phyloP scores from a whole-genome alignment of 73 alveolate genomes.

The Uronychia setigera region DNA sequence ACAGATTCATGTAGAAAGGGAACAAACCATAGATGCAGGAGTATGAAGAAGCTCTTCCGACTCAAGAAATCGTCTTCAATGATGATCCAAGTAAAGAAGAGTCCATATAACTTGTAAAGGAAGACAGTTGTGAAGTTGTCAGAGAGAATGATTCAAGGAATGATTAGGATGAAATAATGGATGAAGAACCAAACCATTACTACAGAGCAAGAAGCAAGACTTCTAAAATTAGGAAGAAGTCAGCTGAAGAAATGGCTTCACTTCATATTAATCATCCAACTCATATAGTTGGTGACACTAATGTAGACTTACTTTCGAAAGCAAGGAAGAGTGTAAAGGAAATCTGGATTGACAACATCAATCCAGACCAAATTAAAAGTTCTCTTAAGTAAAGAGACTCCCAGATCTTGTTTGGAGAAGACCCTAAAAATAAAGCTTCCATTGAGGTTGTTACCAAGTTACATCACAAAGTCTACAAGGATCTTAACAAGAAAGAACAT shows the following conservation, averaged over 20 bases:
- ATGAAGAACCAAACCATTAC: neutral
- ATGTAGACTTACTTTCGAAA: neutral
- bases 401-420: neutral
- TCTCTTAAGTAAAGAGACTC: neutral
- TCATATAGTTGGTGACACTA: neutral
- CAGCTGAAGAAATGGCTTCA: neutral
- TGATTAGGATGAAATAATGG: neutral
- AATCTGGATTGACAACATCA: neutral
- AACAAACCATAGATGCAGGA: neutral
- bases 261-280: neutral
- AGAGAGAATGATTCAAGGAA: neutral
- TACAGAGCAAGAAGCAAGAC: slow-evolving; percentile 2
- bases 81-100: neutral
- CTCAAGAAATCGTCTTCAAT: neutral
- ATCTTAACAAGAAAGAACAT: neutral
- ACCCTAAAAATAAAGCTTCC: neutral
- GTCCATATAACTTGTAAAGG: neutral
- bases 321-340: slow-evolving; percentile 2
- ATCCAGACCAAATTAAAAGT: neutral
- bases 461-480: neutral
- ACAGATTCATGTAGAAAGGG: neutral
- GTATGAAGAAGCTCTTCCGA: neutral
- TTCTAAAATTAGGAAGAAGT: neutral
- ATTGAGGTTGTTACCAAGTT: neutral
- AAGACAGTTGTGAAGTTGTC: neutral